A percentile compares a stretch with the other conserved stretches of the same genome.
These are phyloP conservation scores for Penicillium sp. DNA, from an alignment of 2,329 filamentous ascomycete genomes.

Conservation along the genomic window DNA sequence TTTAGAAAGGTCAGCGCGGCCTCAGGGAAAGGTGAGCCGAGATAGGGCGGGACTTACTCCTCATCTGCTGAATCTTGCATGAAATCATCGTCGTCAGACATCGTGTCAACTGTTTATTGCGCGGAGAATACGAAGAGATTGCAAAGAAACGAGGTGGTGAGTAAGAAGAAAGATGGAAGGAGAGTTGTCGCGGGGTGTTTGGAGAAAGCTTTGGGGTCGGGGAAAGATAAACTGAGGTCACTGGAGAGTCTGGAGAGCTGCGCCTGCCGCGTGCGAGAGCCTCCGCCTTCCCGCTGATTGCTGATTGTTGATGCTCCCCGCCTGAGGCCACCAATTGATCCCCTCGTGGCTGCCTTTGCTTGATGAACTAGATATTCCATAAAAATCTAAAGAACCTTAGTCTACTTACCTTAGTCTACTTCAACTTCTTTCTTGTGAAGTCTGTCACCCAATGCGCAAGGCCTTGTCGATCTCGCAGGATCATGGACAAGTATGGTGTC, in stretches of 20 bases:
- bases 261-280: not conserved
- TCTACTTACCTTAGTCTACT: not conserved
- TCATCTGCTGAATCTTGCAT: conserved; percentile 91
- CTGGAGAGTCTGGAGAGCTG: not conserved
- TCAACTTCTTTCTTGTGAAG: not conserved
- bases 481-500: not conserved
- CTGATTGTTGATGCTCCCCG: not conserved
- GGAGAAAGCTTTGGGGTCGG: conserved; percentile 8
- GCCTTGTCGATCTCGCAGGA: not conserved
- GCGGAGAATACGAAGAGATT: conserved; percentile 4
- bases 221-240: conserved; percentile 21
- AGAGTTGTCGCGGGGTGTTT: conserved; percentile 3
- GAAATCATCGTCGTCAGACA: conserved; percentile 87
- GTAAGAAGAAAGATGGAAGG: conserved; percentile 13
- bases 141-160: not conserved
- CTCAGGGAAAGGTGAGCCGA: conserved; percentile 4
- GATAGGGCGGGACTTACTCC: conserved; percentile 58
- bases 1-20: conserved; percentile 27
- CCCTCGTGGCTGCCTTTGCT: not conserved
- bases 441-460: not conserved
- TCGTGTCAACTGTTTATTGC: conserved; percentile 35
- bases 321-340: not conserved
- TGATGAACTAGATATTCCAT: not conserved
- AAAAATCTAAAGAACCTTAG: not conserved
- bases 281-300: conserved; percentile 18